phyloP scores from a whole-genome alignment of 768 basidiomycete genomes.

The Amanita polypyramis region DNA sequence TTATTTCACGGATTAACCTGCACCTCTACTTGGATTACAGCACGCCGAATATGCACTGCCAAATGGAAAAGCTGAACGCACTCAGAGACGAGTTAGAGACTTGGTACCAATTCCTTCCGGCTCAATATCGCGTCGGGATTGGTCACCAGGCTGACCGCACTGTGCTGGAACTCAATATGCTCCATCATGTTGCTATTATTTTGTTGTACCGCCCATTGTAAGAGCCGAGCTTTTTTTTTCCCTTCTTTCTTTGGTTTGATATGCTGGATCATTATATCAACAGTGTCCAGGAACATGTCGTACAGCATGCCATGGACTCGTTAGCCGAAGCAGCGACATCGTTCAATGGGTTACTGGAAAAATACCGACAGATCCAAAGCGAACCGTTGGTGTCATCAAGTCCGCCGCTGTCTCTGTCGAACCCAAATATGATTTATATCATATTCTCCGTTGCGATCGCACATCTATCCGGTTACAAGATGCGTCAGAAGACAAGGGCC shows the following conservation, averaged over 20 bases:
- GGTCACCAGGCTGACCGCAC: constrained; percentile 16
- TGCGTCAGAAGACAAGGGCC: constrained; percentile 5
- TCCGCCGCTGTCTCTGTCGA: constrained; percentile 11
- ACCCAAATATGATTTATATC: constrained; percentile 16
- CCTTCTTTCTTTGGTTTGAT: background rate
- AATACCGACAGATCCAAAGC: constrained; percentile 12
- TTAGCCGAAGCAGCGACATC: constrained; percentile 16
- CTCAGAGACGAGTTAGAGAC: constrained; percentile 15
- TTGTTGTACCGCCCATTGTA: constrained; percentile 18
- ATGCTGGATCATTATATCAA: constrained; percentile 1
- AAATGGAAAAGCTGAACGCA: constrained; percentile 10
- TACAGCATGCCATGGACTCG: constrained; percentile 12
- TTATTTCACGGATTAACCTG: constrained; percentile 19
- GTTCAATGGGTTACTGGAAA: constrained; percentile 19
- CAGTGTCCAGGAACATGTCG: constrained; percentile 12
- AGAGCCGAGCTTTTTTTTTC: no score
- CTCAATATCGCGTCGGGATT: constrained; percentile 16
- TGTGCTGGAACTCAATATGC: constrained; percentile 21
- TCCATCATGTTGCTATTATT: constrained; percentile 19
- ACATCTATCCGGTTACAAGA: constrained; percentile 11
- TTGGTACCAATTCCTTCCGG: constrained; percentile 18
- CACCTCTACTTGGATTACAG: constrained; percentile 16
- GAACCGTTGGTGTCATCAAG: background rate
- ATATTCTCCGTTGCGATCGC: constrained; percentile 15
- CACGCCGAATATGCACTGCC: constrained; percentile 6